Conservation (phyloP, 805 yeast species). For the Ogataea polymorpha region DNA sequence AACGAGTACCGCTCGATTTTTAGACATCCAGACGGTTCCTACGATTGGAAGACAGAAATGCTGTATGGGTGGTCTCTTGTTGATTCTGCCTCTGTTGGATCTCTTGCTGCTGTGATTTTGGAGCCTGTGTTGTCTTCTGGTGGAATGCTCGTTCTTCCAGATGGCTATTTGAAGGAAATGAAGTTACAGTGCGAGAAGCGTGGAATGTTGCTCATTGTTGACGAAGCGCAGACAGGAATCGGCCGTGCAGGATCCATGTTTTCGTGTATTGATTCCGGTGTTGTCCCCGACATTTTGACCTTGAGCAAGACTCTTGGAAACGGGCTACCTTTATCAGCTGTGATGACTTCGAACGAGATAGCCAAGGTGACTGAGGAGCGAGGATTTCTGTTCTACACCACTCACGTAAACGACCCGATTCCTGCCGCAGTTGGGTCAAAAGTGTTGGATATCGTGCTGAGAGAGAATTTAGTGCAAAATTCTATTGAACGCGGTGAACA, state of each 20-base stretch:
- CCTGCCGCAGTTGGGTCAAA: conserved; percentile 32
- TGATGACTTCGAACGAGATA: conserved; percentile 25
- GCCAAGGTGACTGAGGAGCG: conserved; percentile 22
- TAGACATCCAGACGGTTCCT: conserved; percentile 27
- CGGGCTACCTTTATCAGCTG: conserved; percentile 34
- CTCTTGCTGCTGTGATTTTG: conserved; percentile 48
- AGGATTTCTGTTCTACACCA: conserved; percentile 28
- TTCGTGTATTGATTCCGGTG: conserved; percentile 31
- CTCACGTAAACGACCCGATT: conserved; percentile 31
- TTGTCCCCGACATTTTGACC: conserved; percentile 33
- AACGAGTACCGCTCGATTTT: conserved; percentile 29
- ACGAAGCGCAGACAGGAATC: conserved; percentile 55
- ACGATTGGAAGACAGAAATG: conserved; percentile 30
- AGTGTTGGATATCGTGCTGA: conserved; percentile 29
- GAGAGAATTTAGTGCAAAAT: conserved; percentile 27
- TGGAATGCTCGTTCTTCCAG: conserved; percentile 45
- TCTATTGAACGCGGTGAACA: conserved; percentile 28
- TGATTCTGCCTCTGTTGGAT: conserved; percentile 31
- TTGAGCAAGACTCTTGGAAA: conserved; percentile 34
- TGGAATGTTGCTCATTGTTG: conserved; percentile 48
- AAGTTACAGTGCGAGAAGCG: conserved; percentile 34
- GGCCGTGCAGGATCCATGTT: conserved; percentile 53
- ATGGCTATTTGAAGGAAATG: conserved; percentile 29
- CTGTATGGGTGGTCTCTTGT: conserved; percentile 28
- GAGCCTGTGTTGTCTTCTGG: conserved; percentile 55